Evolutionary conservation across 2,329 filamentous ascomycete species (phyloP).

Genomic region (Aspergillus costaricaensis): DNA sequence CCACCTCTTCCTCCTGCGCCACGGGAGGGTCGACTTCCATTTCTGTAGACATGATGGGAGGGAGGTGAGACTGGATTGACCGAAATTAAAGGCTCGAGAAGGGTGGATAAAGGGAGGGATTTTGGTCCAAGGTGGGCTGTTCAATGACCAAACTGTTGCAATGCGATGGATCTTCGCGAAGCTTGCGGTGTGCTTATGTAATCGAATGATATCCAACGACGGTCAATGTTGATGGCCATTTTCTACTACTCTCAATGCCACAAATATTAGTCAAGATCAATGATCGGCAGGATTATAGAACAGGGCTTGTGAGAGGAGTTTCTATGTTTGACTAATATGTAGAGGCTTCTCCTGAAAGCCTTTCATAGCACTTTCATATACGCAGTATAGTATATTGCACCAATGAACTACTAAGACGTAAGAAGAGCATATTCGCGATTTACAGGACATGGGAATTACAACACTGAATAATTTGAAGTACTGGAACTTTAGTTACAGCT

Average conservation of each 20-base stretch:
- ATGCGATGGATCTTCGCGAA: slow-evolving; percentile 12
- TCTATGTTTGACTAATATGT: too few species aligned
- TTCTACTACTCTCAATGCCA: background rate
- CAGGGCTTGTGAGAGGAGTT: too few species aligned
- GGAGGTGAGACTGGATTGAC: background rate
- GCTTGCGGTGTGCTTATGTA: slow-evolving; percentile 22
- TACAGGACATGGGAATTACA: too few species aligned
- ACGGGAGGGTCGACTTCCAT: slow-evolving; percentile 49
- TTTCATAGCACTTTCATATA: too few species aligned
- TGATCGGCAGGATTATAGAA: too few species aligned
- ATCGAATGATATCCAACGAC: slow-evolving; percentile 6
- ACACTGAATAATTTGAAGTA: too few species aligned
- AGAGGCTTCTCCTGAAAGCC: too few species aligned
- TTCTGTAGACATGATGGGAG: slow-evolving; percentile 43
- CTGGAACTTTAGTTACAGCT: too few species aligned
- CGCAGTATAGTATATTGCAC: too few species aligned
- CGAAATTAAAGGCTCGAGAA: background rate
- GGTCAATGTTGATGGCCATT: background rate
- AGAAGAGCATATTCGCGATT: too few species aligned
- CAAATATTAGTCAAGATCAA: too few species aligned
- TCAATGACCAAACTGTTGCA: background rate
- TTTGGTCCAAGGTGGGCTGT: background rate
- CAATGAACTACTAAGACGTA: too few species aligned
- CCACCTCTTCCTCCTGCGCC: slow-evolving; percentile 35
- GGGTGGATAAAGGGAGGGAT: background rate